Base-by-base conservation (phyloP, 352 stramenopile species). In the Globisporangium perplexum region DNA sequence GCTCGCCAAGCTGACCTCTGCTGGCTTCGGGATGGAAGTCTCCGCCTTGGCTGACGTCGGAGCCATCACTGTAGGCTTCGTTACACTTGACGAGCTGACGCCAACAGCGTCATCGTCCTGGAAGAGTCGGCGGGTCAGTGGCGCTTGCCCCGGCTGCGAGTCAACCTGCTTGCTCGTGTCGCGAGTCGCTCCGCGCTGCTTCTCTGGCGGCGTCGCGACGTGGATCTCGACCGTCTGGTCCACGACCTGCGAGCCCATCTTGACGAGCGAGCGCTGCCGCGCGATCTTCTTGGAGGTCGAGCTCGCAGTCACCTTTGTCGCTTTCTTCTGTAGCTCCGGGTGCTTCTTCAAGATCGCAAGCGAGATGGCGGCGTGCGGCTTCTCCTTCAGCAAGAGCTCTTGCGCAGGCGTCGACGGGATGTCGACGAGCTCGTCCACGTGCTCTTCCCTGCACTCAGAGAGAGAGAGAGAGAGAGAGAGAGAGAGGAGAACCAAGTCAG, bases 331-430 rank as follows among this genome's bases (percentile, higher is more conserved):
- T 31, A 80, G 41, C 15, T 81, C 66, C 5, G 70, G 62, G 36
- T 67, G 53, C 43, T 74, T 83, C 14, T 71, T 26, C 23, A 69
- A 50, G 26, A 90, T 73, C 12, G 68, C 71, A 10, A 59, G 49
- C 20, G 72, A 60, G 54, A 91, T 67, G 17, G 50, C 55, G 15
- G 74, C 70, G 23, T 70, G 53, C 0, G 62, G 68, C 23, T 89
- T 77, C 22, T 89, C 74, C 33, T 64, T 65, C 17, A 88, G 41
- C 20, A 91, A 43, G 10, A 76, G 22, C 14, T 66, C 44, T 45
- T 71, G 76, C 10, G 65, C 55, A 1, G 73, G 71, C 11, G 41
- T 50, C 1, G 68, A 74, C 1, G 71, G 72, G 18, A 87, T 66
- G 11, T 76, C 53, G 5, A 74, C 55, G 2, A 89, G 61, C 45